Percentiles rank a stretch among this genome's conserved stretches.
These are phyloP conservation scores for Cylindrotheca closterium DNA, from an alignment of 108 stramenopile genomes.

Conservation along the genomic window DNA sequence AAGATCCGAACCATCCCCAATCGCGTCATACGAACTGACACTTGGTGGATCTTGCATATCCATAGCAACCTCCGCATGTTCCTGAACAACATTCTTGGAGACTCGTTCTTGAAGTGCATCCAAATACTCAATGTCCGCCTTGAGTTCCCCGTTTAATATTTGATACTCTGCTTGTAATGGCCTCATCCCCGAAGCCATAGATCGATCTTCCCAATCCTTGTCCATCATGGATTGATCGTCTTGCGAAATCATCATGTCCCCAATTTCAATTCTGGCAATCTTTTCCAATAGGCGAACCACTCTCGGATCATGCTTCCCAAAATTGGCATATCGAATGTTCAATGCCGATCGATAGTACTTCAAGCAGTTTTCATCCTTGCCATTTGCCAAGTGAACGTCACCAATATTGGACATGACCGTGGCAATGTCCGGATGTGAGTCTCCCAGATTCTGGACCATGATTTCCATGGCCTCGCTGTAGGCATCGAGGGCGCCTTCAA, in stretches of 20 bases:
- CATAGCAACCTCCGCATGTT: conserved; percentile 36
- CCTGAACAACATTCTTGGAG: conserved; percentile 40
- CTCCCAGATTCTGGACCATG: conserved; percentile 44
- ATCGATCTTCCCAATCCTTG: conserved; percentile 25
- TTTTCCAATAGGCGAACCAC: conserved; percentile 56
- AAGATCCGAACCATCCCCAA: background rate
- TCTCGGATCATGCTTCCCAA: conserved; percentile 41
- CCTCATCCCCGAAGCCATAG: conserved; percentile 21
- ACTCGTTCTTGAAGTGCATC: conserved; percentile 38
- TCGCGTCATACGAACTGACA: background rate
- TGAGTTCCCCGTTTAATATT: conserved; percentile 35
- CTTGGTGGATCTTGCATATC: conserved; percentile 25
- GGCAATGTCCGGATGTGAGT: conserved; percentile 58
- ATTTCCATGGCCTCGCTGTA: conserved; percentile 60
- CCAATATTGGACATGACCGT: conserved; percentile 74
- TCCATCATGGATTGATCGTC: background rate
- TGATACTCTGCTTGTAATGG: conserved; percentile 31
- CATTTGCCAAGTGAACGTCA: conserved; percentile 48
- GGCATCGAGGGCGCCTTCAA: conserved; percentile 48
- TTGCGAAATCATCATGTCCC: conserved; percentile 16
- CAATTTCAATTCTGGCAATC: conserved; percentile 54
- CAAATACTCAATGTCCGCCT: conserved; percentile 42
- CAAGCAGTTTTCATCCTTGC: conserved; percentile 20
- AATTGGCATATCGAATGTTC: conserved; percentile 39
- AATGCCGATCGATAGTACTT: conserved; percentile 30